Base-by-base conservation (phyloP, 306 rosid genomes). In the Oxytropis ochrocephala region DNA sequence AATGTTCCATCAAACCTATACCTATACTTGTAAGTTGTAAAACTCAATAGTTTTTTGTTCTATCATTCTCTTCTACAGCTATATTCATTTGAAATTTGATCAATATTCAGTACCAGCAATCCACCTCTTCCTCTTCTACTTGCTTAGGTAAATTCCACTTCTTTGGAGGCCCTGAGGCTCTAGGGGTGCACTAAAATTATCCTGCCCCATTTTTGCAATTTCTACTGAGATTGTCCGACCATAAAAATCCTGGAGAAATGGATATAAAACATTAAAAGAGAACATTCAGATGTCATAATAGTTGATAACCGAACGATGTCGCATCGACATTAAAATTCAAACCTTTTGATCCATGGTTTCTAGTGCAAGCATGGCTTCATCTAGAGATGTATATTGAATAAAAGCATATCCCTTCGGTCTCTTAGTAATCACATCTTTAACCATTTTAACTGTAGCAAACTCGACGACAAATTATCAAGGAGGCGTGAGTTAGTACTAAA, bases 21-120 rank as follows among this genome's bases (percentile, higher is more conserved):
- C 24, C 44, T 9, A 32, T 43, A 44, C 18, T n/a, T n/a, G n/a
- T n/a, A n/a, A n/a, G n/a, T 52, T 24, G 7, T 11, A 47, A 59
- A 67, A 62, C 38, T 42, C 61, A 16, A 43, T 75, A 49, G 5
- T n/a, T n/a, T n/a, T n/a, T 32, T 10, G 64, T 65, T 41, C 51
- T 43, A 74, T 43, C 56, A 46, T 27, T 62, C 35, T 41, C 59
- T 62, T 50, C 12, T 0, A 76, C 12, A 62, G 59, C 61, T 66
- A 24, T 27, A 43, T n/a, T 16, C 39, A 69, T 35, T 39, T 24
- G 69, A 78, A 59, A 33, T 72, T 70, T 27, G 71, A 64, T 86
- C 83, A 90, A 82, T 93, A 93, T 97, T 86, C 82, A 90, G 83
- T 93, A 93, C 98, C 98, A 93, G 78, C 95, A 93, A 78, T 93